These are phyloP conservation scores for Dissophora globulifera DNA, from an alignment of 192 early-diverging fungal genomes.

Conservation along the genomic window DNA sequence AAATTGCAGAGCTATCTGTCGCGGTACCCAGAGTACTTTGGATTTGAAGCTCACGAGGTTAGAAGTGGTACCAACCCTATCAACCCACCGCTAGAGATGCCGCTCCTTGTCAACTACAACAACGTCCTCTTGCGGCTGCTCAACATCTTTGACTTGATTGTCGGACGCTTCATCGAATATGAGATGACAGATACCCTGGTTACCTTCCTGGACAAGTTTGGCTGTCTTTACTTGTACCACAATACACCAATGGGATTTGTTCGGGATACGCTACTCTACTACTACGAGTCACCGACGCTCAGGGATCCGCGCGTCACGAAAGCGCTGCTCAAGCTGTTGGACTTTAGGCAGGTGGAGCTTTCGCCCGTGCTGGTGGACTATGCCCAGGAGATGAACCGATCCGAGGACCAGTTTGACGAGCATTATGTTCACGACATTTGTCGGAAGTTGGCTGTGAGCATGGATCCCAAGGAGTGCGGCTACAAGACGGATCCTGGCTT, in stretches of 20 bases:
- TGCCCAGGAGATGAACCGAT: conserved; percentile 56
- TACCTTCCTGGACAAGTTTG: conserved; percentile 71
- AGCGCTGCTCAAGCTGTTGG: conserved; percentile 34
- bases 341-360: conserved; percentile 36
- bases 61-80: conserved; percentile 52
- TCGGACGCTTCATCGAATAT: conserved; percentile 76
- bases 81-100: conserved; percentile 67
- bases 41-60: conserved; percentile 75
- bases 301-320: conserved; percentile 62
- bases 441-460: conserved; percentile 59
- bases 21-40: conserved; percentile 78
- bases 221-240: conserved; percentile 71
- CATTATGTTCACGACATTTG: conserved; percentile 63
- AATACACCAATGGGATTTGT: conserved; percentile 75
- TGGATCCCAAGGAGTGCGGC: conserved; percentile 64
- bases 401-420: conserved; percentile 56
- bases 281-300: conserved; percentile 71
- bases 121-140: conserved; percentile 74
- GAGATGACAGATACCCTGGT: conserved; percentile 66
- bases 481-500: conserved; percentile 56
- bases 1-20: conserved; percentile 71
- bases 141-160: conserved; percentile 71
- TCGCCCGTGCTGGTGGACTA: conserved; percentile 47
- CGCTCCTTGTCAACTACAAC: conserved; percentile 78
- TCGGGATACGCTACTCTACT: conserved; percentile 73